Evolutionary conservation across 2,329 filamentous ascomycete genomes (phyloP).

Genomic region (Penicillium sp.): DNA sequence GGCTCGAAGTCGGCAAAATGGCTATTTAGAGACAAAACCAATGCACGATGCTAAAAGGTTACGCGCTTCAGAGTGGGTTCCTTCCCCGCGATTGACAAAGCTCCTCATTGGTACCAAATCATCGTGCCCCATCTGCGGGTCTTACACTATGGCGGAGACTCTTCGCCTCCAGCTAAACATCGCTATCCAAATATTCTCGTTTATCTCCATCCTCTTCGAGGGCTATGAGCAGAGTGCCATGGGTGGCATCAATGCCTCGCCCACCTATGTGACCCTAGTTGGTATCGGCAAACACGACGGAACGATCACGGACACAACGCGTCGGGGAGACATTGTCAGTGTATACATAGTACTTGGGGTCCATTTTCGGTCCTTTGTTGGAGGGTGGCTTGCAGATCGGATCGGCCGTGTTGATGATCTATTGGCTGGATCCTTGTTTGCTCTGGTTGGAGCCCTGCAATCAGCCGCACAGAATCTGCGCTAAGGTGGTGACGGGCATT

Average conservation of each 20-base stretch:
- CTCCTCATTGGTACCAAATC: background rate
- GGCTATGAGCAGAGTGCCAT: slow-evolving; percentile 55
- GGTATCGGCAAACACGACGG: slow-evolving; percentile 47
- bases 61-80: slow-evolving; percentile 13
- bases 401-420: slow-evolving; percentile 52
- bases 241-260: slow-evolving; percentile 45
- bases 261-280: slow-evolving; percentile 37
- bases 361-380: slow-evolving; percentile 50
- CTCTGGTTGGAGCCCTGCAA: slow-evolving; percentile 49
- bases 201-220: slow-evolving; percentile 36
- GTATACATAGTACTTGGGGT: slow-evolving; percentile 54
- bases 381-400: slow-evolving; percentile 48
- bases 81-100: slow-evolving; percentile 1
- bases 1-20: slow-evolving; percentile 18
- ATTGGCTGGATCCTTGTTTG: slow-evolving; percentile 47
- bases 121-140: background rate
- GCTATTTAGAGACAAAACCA: slow-evolving; percentile 2
- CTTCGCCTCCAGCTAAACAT: slow-evolving; percentile 41
- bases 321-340: slow-evolving; percentile 52
- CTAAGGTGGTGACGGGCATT: slow-evolving; percentile 50
- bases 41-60: slow-evolving; percentile 13
- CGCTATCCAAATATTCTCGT: slow-evolving; percentile 32
- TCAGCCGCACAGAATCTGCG: slow-evolving; percentile 45
- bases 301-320: slow-evolving; percentile 46
- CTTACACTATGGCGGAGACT: slow-evolving; percentile 42